Evolutionary conservation across 352 stramenopile species (phyloP).

Genomic region (Pythium chondricola): DNA sequence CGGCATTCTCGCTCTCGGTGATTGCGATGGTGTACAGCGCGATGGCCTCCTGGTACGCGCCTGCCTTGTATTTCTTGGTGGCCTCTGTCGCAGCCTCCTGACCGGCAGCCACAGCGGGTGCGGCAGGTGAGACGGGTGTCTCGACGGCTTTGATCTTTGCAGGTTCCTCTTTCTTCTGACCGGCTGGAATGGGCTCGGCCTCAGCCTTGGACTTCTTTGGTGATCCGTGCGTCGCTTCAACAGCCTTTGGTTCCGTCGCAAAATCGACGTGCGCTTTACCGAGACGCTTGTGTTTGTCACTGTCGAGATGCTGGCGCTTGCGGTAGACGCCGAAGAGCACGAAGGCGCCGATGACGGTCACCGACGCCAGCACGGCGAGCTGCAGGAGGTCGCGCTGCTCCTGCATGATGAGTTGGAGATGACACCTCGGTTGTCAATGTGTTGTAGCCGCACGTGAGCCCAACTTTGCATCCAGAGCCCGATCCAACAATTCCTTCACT

Average conservation of each 20-base stretch:
- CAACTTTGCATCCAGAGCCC: conserved; percentile 17
- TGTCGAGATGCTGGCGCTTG: conserved; percentile 26
- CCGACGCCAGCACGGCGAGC: conserved; percentile 61
- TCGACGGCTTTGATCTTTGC: background rate
- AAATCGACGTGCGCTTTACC: conserved; percentile 20
- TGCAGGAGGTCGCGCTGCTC: conserved; percentile 50
- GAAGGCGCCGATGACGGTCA: conserved; percentile 60
- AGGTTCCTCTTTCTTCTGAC: conserved; percentile 19
- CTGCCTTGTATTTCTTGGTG: conserved; percentile 78
- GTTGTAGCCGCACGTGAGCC: too few species aligned
- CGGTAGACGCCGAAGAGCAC: conserved; percentile 45
- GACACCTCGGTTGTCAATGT: too few species aligned
- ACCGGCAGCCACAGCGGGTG: conserved; percentile 26
- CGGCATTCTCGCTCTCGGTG: conserved; percentile 41
- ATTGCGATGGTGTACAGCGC: conserved; percentile 69
- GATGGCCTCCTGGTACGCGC: conserved; percentile 56
- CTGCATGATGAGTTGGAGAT: conserved; percentile 20
- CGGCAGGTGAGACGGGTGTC: background rate
- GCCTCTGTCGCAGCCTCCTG: conserved; percentile 62
- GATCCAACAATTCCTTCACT: background rate
- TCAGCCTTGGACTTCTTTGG: conserved; percentile 27
- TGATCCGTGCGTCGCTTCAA: conserved; percentile 13
- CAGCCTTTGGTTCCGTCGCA: conserved; percentile 14
- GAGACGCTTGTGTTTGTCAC: conserved; percentile 14
- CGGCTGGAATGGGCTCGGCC: conserved; percentile 12